These are phyloP conservation scores for Triticum aestivum DNA, from an alignment of 176 grass and related monocot species.

Conservation along the genomic window IWGSC_CS_RefSeq_v2.1 NC_057805.1:451378009-451378508, in stretches of 20 bases:
- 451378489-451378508: background rate
- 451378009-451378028: conserved; percentile 28
- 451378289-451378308: conserved; percentile 86
- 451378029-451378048: conserved; percentile 21
- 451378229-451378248: conserved; percentile 50
- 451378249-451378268: conserved; percentile 68
- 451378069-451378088: conserved; percentile 44
- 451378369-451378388: conserved; percentile 46
- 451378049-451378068: conserved; percentile 30
- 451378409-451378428: conserved; percentile 53
- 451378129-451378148: conserved; percentile 26
- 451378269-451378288: conserved; percentile 84
- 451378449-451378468: conserved; percentile 9
- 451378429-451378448: conserved; percentile 39
- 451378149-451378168: conserved; percentile 39
- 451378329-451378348: conserved; percentile 51
- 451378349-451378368: conserved; percentile 79
- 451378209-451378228: conserved; percentile 31
- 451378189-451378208: conserved; percentile 7
- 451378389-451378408: conserved; percentile 54
- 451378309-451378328: conserved; percentile 85
- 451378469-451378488: conserved; percentile 2
- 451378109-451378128: conserved; percentile 64
- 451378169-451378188: conserved; percentile 26
- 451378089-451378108: conserved; percentile 82